Conservation (phyloP, 352 stramenopile species). For the Peronosclerospora sorghi region DNA sequence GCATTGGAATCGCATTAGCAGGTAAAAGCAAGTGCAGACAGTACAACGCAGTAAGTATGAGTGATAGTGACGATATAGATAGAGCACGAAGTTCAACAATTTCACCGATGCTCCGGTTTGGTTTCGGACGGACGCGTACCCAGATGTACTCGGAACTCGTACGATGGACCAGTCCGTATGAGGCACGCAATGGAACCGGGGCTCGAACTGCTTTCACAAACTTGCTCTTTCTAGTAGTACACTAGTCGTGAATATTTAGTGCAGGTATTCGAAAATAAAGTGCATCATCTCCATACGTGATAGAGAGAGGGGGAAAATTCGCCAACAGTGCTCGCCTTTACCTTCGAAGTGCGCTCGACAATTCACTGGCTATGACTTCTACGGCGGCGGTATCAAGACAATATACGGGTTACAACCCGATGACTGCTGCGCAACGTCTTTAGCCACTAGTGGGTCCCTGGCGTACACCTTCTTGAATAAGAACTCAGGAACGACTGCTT, state of each 20-base stretch:
- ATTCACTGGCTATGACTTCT: conserved; percentile 36
- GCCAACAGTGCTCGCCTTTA: conserved; percentile 24
- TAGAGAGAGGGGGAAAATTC: no score
- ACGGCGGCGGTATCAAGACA: conserved; percentile 32
- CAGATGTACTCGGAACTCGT: conserved; percentile 20
- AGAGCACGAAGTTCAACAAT: no score
- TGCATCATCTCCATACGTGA: no score
- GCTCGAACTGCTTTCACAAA: conserved; percentile 29
- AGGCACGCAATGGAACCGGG: conserved; percentile 27
- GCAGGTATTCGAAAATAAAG: no score
- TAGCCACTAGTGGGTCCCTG: conserved; percentile 25
- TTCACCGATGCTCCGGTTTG: conserved; percentile 50
- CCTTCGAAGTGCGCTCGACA: conserved; percentile 25
- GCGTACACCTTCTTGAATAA: conserved; percentile 44
- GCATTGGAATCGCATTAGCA: no score
- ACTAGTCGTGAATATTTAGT: no score
- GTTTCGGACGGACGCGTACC: conserved; percentile 35
- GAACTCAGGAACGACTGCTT: conserved; percentile 17
- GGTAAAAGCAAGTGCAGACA: no score
- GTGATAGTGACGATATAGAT: no score
- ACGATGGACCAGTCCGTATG: conserved; percentile 28
- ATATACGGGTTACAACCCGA: conserved; percentile 20
- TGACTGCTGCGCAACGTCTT: conserved; percentile 32
- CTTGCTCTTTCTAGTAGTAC: no score
- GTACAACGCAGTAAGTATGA: no score